phyloP scores from a whole-genome alignment of 164 flowering plant genomes.

The Sextonia rubra region DNA sequence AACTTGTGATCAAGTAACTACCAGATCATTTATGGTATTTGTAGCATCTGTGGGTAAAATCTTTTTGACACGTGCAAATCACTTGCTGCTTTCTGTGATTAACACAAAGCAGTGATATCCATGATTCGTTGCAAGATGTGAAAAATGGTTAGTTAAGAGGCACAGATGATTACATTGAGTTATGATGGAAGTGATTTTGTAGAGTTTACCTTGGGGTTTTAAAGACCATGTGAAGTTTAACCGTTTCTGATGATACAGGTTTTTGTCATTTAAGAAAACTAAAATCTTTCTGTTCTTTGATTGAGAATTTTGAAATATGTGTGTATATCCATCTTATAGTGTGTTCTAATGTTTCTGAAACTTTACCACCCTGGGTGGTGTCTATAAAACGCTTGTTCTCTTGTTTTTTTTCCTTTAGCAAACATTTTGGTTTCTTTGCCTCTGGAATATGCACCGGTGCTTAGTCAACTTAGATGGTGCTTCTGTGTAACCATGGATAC shows the following conservation, averaged over 20 bases:
- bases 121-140: background rate
- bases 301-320: background rate
- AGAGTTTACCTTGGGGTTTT: background rate
- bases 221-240: background rate
- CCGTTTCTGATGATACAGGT: background rate
- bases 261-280: background rate
- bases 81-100: too few species aligned
- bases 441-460: background rate
- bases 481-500: background rate
- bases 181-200: too few species aligned
- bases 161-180: background rate
- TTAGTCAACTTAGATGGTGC: background rate
- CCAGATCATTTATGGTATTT: too few species aligned
- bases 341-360: background rate
- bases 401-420: background rate
- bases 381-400: background rate
- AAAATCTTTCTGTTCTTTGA: too few species aligned
- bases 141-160: background rate
- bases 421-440: background rate
- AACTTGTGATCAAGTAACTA: too few species aligned
- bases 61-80: too few species aligned
- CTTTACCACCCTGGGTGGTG: background rate
- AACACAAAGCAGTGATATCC: background rate
- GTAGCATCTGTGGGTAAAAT: too few species aligned
- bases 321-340: background rate